A percentile compares a stretch with the other conserved stretches of the same genome.
These are phyloP conservation scores for Symbiodinium natans DNA, from an alignment of 73 alveolate species.

Conservation along the genomic window DNA sequence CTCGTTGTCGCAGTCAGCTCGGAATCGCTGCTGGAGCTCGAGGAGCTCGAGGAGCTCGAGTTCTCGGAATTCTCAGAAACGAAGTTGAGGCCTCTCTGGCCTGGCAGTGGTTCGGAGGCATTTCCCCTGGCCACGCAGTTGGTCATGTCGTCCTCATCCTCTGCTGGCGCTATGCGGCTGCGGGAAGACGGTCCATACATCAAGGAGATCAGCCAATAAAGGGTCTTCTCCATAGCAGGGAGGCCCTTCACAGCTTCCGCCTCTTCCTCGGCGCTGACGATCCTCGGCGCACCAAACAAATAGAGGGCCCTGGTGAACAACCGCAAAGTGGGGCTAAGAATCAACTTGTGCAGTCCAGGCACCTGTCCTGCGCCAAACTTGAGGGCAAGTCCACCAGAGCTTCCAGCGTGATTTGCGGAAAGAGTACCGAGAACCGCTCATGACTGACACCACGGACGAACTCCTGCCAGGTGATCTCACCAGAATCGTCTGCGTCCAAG, in stretches of 20 bases:
- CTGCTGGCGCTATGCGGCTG: not conserved
- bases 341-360: not conserved
- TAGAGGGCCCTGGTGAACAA: not conserved
- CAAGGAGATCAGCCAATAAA: slow-evolving; percentile 61
- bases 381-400: slow-evolving; percentile 76
- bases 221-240: slow-evolving; percentile 57
- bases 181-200: slow-evolving; percentile 56
- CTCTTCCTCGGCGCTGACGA: slow-evolving; percentile 63
- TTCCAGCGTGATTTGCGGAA: slow-evolving; percentile 70
- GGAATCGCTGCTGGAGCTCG: not conserved
- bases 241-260: slow-evolving; percentile 48
- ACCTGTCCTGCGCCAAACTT: slow-evolving; percentile 50
- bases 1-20: not conserved
- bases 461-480: slow-evolving; percentile 70
- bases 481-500: slow-evolving; percentile 22
- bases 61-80: not conserved
- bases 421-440: slow-evolving; percentile 25
- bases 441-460: slow-evolving; percentile 68
- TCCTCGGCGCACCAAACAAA: not conserved
- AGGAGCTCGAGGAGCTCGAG: not conserved
- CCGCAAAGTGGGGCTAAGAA: no score
- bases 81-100: not conserved
- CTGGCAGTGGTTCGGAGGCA: not conserved
- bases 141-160: not conserved
- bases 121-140: not conserved